Conservation (phyloP, 371 early-diverging fungal genomes). For the Mucor velutinosus region DNA sequence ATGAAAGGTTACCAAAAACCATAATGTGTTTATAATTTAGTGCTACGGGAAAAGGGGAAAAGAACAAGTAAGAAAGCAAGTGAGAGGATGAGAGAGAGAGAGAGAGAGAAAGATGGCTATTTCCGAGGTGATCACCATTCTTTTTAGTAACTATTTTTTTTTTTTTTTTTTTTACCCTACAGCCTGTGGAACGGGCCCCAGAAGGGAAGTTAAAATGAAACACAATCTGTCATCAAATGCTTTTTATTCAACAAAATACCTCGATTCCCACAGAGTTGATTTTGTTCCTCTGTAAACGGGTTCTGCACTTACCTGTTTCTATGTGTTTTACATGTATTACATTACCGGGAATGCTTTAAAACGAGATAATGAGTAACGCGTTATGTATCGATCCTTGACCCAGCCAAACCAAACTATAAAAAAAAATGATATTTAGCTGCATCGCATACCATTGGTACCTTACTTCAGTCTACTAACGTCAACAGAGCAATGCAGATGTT, state of each 20-base stretch:
- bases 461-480: background rate
- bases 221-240: slow-evolving; percentile 1
- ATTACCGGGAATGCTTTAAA: background rate
- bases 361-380: background rate
- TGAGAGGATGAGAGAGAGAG: background rate
- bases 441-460: background rate
- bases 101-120: background rate
- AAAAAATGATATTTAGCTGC: background rate
- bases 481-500: background rate
- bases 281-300: background rate
- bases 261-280: background rate
- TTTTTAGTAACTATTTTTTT: background rate
- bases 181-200: slow-evolving; percentile 7
- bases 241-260: background rate
- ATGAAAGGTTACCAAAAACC: slow-evolving; percentile 3
- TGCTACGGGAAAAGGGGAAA: background rate
- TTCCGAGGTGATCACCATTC: background rate
- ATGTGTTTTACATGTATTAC: background rate
- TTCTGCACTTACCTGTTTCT: background rate
- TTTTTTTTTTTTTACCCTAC: background rate
- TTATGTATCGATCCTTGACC: background rate
- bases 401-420: background rate
- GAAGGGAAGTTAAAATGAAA: background rate
- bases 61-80: background rate
- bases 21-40: background rate